Conservation (phyloP, 352 stramenopile species). For the Phytopythium cucurbitacearum region DNA sequence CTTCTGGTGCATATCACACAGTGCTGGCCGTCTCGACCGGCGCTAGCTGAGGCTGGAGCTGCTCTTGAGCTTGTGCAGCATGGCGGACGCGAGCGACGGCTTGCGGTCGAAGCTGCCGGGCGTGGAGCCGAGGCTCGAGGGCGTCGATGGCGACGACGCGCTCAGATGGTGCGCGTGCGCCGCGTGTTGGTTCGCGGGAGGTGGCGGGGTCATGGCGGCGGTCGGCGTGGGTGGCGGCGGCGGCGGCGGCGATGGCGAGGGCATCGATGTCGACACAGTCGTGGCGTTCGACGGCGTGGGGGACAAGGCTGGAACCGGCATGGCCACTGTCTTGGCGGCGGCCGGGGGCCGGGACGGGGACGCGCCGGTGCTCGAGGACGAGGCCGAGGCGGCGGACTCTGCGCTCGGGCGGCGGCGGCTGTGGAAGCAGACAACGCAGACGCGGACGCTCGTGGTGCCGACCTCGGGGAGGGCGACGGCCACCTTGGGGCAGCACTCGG, state of each 20-base stretch:
- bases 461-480: slow-evolving; percentile 65
- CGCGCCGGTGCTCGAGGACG: slow-evolving; percentile 13
- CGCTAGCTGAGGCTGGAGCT: neutral
- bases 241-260: neutral
- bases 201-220: slow-evolving; percentile 12
- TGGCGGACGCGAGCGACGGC: slow-evolving; percentile 36
- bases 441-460: slow-evolving; percentile 54
- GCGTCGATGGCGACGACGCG: slow-evolving; percentile 28
- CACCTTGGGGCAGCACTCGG: slow-evolving; percentile 78
- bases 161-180: slow-evolving; percentile 16
- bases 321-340: neutral
- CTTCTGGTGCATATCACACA: no score
- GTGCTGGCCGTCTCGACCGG: no score
- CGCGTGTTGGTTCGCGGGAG: slow-evolving; percentile 12
- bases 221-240: slow-evolving; percentile 18
- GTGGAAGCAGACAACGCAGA: slow-evolving; percentile 59
- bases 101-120: slow-evolving; percentile 47
- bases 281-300: neutral
- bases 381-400: slow-evolving; percentile 19
- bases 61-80: slow-evolving; percentile 66
- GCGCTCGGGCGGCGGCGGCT: slow-evolving; percentile 50
- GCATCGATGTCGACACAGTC: neutral
- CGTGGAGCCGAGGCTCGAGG: slow-evolving; percentile 27
- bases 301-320: neutral
- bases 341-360: slow-evolving; percentile 5